Base-by-base conservation (phyloP, 352 stramenopile species). In the Pythium apleroticum region DNA sequence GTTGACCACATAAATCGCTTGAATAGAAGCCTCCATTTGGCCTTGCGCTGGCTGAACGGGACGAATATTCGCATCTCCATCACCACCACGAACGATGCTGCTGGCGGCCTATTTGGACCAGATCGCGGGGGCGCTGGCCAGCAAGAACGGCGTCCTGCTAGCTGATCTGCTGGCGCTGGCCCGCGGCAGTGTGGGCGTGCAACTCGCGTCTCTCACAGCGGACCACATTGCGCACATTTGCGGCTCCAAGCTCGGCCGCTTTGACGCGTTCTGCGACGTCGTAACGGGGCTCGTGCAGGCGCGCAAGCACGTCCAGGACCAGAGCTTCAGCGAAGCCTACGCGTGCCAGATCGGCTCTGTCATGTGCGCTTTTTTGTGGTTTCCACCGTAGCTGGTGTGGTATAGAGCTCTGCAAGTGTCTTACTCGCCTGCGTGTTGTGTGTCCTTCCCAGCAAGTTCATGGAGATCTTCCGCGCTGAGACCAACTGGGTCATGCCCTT, bases 401-500 rank as follows among this genome's bases (percentile, higher is more conserved):
- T 27, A 20, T 8, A 20, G 10, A 52, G n/a, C n/a, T 52, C 24
- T 15, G 17, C 45, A 5, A 19, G 45, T 30, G 20, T 27, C 12
- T 52, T 12, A 24, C 24, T 14, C 24, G 4, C 20, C 17, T 27
- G n/a, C 20, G 3, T 30, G 5, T 14, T 2, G 14, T 22, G 41
- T 1, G 11, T 12, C 6, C 37, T 52, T 52, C 6, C 43, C 41
- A 91, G 82, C 50, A 93, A 95, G 60, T 93, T 95, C 45, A 93
- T 95, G 80, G 85, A 93, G 70, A 71, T 95, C 37, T 93, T 94
- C 68, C 73, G 85, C 15, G 82, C 76, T 39, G 84, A 93, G 72
- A 92, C 81, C 50, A 94, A 92, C 70, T 95, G 87, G 87, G 78
- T 95, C 57, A 80, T 93, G 66, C 85, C 87, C 15, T 84, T 93